Evolutionary conservation across 768 basidiomycete genomes (phyloP).

Genomic region (Hebeloma cylindrosporum): DNA sequence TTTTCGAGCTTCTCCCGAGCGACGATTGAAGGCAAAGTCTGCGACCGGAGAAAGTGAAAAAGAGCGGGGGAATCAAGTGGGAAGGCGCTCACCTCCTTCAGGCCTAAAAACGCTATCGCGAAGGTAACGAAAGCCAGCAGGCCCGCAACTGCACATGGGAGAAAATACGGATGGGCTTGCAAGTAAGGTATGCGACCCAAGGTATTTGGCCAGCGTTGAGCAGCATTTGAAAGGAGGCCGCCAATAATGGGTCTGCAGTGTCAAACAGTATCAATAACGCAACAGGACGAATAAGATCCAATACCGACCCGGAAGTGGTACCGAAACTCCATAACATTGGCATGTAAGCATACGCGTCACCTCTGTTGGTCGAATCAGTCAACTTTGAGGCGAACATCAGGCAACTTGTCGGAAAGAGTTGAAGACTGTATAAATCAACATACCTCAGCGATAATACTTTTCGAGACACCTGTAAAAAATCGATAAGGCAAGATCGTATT

Average conservation of each 20-base stretch:
- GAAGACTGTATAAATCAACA: not conserved
- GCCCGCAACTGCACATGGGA: conserved; percentile 45
- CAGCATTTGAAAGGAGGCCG: conserved; percentile 61
- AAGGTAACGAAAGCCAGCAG: conserved; percentile 36
- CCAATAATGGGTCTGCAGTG: conserved; percentile 61
- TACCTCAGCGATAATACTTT: conserved; percentile 48
- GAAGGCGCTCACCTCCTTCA: conserved; percentile 43
- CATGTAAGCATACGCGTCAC: conserved; percentile 36
- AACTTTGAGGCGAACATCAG: conserved; percentile 1
- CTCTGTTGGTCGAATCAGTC: conserved; percentile 32
- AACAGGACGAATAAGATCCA: conserved; percentile 21
- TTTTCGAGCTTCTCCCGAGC: conserved; percentile 11
- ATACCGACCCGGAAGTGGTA: conserved; percentile 30
- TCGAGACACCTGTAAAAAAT: conserved; percentile 39
- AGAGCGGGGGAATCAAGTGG: not conserved
- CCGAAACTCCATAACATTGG: conserved; percentile 38
- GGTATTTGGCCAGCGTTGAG: conserved; percentile 52
- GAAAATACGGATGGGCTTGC: conserved; percentile 43
- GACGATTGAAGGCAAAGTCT: conserved; percentile 35
- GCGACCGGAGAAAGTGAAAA: not conserved
- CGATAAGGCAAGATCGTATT: not conserved
- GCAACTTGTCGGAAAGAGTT: not conserved
- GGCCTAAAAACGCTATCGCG: conserved; percentile 31
- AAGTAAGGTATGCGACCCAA: conserved; percentile 47
- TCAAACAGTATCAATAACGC: not conserved